Evolutionary conservation across 805 yeast species (phyloP).

Genomic region (Cyberlindnera mycetangii): DNA sequence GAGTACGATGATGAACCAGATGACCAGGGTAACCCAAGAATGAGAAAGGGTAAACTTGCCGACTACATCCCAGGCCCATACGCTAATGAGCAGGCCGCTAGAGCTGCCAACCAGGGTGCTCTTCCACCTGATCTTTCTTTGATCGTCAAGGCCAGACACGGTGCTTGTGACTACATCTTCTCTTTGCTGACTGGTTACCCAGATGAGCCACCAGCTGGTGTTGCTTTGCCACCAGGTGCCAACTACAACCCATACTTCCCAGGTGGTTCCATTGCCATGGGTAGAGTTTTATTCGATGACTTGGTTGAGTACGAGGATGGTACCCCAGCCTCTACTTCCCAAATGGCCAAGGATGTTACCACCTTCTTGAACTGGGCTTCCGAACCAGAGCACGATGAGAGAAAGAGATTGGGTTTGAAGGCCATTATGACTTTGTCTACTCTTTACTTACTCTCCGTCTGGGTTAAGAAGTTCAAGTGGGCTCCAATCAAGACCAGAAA

Average conservation of each 20-base stretch:
- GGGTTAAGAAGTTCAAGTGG: slow-evolving; percentile 99
- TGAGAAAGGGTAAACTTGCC: slow-evolving; percentile 97
- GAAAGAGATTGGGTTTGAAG: slow-evolving; percentile 95
- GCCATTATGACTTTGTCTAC: slow-evolving; percentile 78
- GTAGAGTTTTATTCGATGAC: slow-evolving; percentile 95
- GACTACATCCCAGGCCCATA: slow-evolving; percentile 95
- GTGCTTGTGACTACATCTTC: slow-evolving; percentile 94
- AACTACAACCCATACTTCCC: slow-evolving; percentile 99
- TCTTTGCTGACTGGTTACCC: slow-evolving; percentile 97
- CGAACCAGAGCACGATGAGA: slow-evolving; percentile 97
- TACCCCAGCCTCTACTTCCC: slow-evolving; percentile 96
- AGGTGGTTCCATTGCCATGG: slow-evolving; percentile 99
- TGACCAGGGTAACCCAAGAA: slow-evolving; percentile 96
- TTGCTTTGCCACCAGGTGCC: slow-evolving; percentile 83
- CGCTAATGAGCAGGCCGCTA: slow-evolving; percentile 97
- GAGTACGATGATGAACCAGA: slow-evolving; percentile 99
- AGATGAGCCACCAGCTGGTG: slow-evolving; percentile 98
- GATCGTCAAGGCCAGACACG: slow-evolving; percentile 98
- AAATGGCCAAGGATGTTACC: slow-evolving; percentile 98
- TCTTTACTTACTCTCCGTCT: slow-evolving; percentile 76
- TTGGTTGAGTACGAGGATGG: slow-evolving; percentile 99
- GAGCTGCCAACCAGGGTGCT: slow-evolving; percentile 99
- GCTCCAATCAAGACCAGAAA: slow-evolving; percentile 92
- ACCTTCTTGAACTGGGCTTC: slow-evolving; percentile 97
- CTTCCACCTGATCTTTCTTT: slow-evolving; percentile 96